Base-by-base conservation (phyloP, 768 basidiomycete species). In the Crepidotus variabilis region DNA sequence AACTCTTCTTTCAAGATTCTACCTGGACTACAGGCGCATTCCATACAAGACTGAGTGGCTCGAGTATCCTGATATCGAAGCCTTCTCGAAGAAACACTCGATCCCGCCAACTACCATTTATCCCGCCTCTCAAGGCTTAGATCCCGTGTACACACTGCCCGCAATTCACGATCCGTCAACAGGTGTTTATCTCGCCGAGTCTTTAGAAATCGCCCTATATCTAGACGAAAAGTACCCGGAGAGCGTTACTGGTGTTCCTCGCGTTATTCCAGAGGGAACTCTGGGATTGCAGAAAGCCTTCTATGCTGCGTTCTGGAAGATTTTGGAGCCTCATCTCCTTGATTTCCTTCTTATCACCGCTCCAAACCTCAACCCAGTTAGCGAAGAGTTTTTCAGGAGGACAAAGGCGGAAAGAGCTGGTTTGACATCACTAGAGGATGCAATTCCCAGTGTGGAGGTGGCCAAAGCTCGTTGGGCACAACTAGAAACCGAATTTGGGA, bases 51-150 rank as follows among this genome's bases (percentile, higher is more conserved):
- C 79, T 1, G 70, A 70, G 51, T 82, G 79, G 79, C 65, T 81
- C 49, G 82, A 82, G 56, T 79, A 69, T 57, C 78, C 79, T 2
- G 79, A 83, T 50, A 78, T 85, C 55, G 73, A 57, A 47, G 36
- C 53, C 0, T 57, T 64, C 47, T 64, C 63, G 62, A 67, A 68
- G 49, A 66, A 72, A 56, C 56, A 75, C 22, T 73, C 75, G 2
- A 71, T 74, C 3, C 56, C 60, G 1, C 69, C 78, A 4, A 77
- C 72, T 4, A 13, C 10, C 20, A 10, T 23, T 7, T 16, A 16
- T 32, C 43, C 1, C 1, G 4, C 7, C n/a, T 36, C 64, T 20
- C 51, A 62, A 1, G 70, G 73, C 43, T 71, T 71, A 5, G 45
- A 43, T 10, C 67, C 62, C 0, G 54, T 57, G 28, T 78, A 81